These are phyloP conservation scores for Chlamydomonas schloesseri DNA, from an alignment of 139 green algal genomes.

Conservation along the genomic window DNA sequence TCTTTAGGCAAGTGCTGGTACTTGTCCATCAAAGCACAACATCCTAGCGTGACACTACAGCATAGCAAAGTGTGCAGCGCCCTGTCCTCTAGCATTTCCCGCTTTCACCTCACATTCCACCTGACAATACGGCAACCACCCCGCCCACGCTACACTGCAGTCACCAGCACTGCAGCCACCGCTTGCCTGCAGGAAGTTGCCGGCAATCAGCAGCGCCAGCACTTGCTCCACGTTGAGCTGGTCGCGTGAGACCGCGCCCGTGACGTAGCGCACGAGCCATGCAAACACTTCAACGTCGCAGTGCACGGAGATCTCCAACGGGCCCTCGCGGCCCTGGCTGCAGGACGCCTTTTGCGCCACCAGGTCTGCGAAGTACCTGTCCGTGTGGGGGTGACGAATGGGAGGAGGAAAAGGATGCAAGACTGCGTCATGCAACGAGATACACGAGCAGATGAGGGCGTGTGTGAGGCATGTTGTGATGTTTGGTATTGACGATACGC, in stretches of 20 bases:
- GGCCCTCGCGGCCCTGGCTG: background rate
- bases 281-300: constrained; percentile 27
- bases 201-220: constrained; percentile 11
- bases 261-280: constrained; percentile 25
- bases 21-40: no score
- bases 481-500: background rate
- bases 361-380: constrained; percentile 12
- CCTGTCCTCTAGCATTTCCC: no score
- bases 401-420: background rate
- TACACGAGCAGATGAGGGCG: no score
- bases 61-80: no score
- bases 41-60: no score
- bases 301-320: constrained; percentile 21
- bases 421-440: background rate
- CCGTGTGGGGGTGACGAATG: background rate
- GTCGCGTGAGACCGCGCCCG: background rate
- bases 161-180: no score
- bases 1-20: no score
- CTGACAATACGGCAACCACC: no score
- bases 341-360: background rate
- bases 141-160: no score
- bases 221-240: constrained; percentile 1
- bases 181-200: constrained; percentile 30
- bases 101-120: no score
- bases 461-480: no score